Base-by-base conservation (phyloP, 805 yeast genomes). In the Saccharomycopsis sp. region DNA sequence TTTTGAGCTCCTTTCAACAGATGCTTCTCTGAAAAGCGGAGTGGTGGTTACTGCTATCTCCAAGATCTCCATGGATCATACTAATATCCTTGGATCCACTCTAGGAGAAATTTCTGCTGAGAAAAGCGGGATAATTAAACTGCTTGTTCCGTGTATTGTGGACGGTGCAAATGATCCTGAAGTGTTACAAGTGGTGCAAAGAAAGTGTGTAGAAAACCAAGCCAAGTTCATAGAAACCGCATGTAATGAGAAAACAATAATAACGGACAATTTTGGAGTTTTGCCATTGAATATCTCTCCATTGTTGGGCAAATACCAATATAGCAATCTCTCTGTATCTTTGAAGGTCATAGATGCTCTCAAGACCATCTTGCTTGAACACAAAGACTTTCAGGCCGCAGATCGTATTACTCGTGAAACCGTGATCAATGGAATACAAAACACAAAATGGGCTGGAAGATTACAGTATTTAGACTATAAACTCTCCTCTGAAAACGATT, bases 51-150 rank as follows among this genome's bases (percentile, higher is more conserved):
- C 91, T 7, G 96, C 86, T 1, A 86, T 94, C 50, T 84, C 97
- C 3, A 89, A 89, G 67, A 85, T 93, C 22, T 94, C 93, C 1
- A 66, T 89, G 58, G 99, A 93, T 67, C 99, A 93, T 69, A 90
- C 89, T 65, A 72, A 75, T 8, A 76, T 92, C 47, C 71, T 93
- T 47, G 99, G 99, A 0, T 66, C 75, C 38, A 82, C 87, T 0
- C 65, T 91, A 12, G 64, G 66, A 1, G 79, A 82, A 54, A 91
- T 93, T 20, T 96, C 97, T 0, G 53, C 51, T 20, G 87, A 89
- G 65, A 93, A 93, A 70, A 96, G 94, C 0, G 99, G 99, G 0
- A 92, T 93, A 7, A 80, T 91, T 57, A 87, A 88, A 63, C 51
- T 63, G 0, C 73, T 73, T 0, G 79, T 83, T 0, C 86, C 90